Evolutionary conservation across 192 early-diverging fungal genomes (phyloP), one percentile per base, ranked within the genome.

Genomic region (Geranomyces michiganensis): DNA sequence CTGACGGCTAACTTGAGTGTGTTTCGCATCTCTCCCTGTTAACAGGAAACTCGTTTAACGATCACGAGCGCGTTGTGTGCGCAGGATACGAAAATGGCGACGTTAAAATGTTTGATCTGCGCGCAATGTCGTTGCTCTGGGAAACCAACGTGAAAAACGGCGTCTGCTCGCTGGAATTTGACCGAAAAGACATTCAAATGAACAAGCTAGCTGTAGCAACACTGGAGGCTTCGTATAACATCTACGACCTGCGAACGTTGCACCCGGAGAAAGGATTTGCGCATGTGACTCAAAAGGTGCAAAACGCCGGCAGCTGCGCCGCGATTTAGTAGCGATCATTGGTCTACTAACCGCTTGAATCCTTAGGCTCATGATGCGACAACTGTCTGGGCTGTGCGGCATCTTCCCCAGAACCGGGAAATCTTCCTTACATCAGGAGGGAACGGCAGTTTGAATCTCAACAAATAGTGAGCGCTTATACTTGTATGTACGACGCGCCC

Each of bases 51-150:
- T 80, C 78, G 15, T 81, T 70, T 67, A 77, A 82, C 53, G 82
- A 87, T 56, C 65, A 79, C 33, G 88, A 89, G 27, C 77, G 88
- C 24, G 68, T 82, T 26, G 66, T 92, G 29, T 81, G 82, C 22
- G 84, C 86, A 9, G 90, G 90, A 15, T 92, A 92, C 73, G 90
- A 92, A 58, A 91, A 92, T 69, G 90, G 90, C 13, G 86, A 89
- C 69, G 75, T 92, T 1, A 87, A 89, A 65, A 58, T 91, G 67
- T 91, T 92, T 75, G 88, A 92, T 79, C 68, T 92, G 26, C 60
- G 80, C 13, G 69, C 76, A 49, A 86, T 87, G 76, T 72, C 65
- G 53, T 67, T 87, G 27, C 56, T 86, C 13, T 92, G 87, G 86
- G 85, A 88, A 68, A 88, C 88, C 26, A 88, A 92, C 60, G 76